Base-by-base conservation (phyloP, 345 rosid species). In the Brassica rapa region DNA sequence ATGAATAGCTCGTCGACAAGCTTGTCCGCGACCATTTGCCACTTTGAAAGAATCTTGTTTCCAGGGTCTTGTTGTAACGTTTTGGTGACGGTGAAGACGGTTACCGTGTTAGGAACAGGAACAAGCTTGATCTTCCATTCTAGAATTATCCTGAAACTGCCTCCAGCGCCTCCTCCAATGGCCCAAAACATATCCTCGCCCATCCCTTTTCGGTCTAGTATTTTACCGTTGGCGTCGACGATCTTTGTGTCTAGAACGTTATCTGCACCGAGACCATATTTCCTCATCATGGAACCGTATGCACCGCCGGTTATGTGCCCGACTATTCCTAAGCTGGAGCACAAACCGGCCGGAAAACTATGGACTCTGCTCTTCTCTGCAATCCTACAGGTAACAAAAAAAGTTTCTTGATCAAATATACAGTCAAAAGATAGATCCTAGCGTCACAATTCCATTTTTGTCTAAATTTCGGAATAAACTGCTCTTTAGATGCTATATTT, bases 121-220 rank as follows among this genome's bases (percentile, higher is more conserved):
- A 91, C 94, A 27, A 91, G 74, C 56, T 83, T 86, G 32, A 91
- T 62, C 68, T 91, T 90, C 93, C 93, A 91, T 0, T 82, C 67
- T 11, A 87, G 79, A 1, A 91, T 85, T 3, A 91, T 16, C 1
- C 97, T 94, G 21, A 91, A 91, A 77, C 89, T 88, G 5, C 82
- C 94, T 27, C 94, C 94, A 12, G 85, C 97, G 0, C 94, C 97
- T 11, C 97, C 97, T 71, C 89, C 46, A 10, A 91, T 88, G 0
- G 94, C 97, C 94, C 94, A 88, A 71, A 89, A 91, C 1, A 75
- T 80, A 41, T 91, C 94, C 66, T 91, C 90, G 0, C 97, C 92
- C 92, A 88, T 91, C 0, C 87, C 55, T 0, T 75, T 62, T 64
- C 94, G 53, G 65, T 91, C 89, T 0, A 90, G 89, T 19, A 90